These are phyloP conservation scores for Phlyctochytrium bullatum DNA, from an alignment of 192 early-diverging fungal genomes.

Conservation along the genomic window DNA sequence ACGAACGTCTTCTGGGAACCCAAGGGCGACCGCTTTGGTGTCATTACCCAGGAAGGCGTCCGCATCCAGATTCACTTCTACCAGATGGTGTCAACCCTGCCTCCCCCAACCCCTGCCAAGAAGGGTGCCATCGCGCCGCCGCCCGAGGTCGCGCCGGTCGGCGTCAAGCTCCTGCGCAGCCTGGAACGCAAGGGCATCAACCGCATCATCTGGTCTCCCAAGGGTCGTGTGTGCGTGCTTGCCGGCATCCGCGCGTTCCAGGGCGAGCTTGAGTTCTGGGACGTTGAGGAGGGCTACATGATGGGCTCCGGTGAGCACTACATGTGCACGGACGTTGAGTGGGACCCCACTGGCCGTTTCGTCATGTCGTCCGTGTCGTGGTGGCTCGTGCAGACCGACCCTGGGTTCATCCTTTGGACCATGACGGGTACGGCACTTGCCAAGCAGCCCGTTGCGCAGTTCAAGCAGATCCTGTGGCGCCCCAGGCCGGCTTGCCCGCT, in stretches of 20 bases:
- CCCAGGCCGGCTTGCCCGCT: slow-evolving; percentile 86
- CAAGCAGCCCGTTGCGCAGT: slow-evolving; percentile 70
- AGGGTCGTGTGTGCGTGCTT: slow-evolving; percentile 86
- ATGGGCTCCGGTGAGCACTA: slow-evolving; percentile 86
- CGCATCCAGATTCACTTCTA: slow-evolving; percentile 72
- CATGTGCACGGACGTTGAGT: slow-evolving; percentile 92
- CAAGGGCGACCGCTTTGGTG: slow-evolving; percentile 81
- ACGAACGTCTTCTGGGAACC: slow-evolving; percentile 97
- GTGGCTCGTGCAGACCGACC: slow-evolving; percentile 85
- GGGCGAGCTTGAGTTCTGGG: slow-evolving; percentile 91
- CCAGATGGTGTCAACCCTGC: slow-evolving; percentile 50
- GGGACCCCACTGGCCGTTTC: slow-evolving; percentile 98
- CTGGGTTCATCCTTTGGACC: slow-evolving; percentile 90
- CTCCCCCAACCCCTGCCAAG: slow-evolving; percentile 28
- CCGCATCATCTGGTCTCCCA: slow-evolving; percentile 91
- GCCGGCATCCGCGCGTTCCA: slow-evolving; percentile 73
- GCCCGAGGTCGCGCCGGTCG: too few species aligned
- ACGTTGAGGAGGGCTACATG: slow-evolving; percentile 67
- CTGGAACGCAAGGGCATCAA: slow-evolving; percentile 80
- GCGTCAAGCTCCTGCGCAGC: slow-evolving; percentile 80
- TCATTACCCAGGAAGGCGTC: slow-evolving; percentile 72
- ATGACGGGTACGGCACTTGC: slow-evolving; percentile 80
- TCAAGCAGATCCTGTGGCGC: slow-evolving; percentile 96
- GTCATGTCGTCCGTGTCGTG: slow-evolving; percentile 81
- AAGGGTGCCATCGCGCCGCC: slow-evolving; percentile 22